Percentiles rank a stretch among this genome's conserved stretches.
Evolutionary conservation across 805 yeast genomes (phyloP).

Genomic region (Cyberlindnera mrakii): DNA sequence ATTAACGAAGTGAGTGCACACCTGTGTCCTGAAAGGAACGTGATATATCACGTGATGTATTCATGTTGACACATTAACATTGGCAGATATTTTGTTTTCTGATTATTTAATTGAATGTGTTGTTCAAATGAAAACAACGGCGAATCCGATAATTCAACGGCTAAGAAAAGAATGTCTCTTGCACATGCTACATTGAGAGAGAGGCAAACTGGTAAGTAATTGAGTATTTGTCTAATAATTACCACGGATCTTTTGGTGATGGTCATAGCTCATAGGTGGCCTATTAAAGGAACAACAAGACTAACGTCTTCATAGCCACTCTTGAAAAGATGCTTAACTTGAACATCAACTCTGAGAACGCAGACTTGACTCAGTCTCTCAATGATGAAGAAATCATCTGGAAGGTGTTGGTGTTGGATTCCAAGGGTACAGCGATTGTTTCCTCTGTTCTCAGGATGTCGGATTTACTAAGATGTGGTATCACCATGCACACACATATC

Average conservation of each 20-base stretch:
- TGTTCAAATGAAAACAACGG: no score
- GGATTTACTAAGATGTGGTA: slow-evolving; percentile 83
- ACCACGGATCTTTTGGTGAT: no score
- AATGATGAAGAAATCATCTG: slow-evolving; percentile 69
- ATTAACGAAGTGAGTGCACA: no score
- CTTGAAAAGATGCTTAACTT: slow-evolving; percentile 83
- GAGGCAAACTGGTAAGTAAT: slow-evolving; percentile 32
- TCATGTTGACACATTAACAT: no score
- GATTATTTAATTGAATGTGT: no score
- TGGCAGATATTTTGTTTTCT: no score
- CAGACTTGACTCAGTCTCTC: slow-evolving; percentile 48
- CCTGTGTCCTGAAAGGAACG: no score
- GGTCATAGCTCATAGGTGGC: background rate
- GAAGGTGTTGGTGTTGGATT: slow-evolving; percentile 86
- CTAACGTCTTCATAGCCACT: slow-evolving; percentile 26
- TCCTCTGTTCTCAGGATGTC: slow-evolving; percentile 91
- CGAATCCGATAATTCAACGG: no score
- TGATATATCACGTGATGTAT: no score
- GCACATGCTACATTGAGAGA: slow-evolving; percentile 28
- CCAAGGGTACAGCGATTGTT: slow-evolving; percentile 73
- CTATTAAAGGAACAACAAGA: background rate
- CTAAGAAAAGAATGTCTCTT: slow-evolving; percentile 12
- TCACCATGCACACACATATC: slow-evolving; percentile 81
- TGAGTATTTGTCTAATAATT: no score
- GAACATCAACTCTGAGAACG: slow-evolving; percentile 51